Base-by-base conservation (phyloP, 1,284 basidiomycete genomes). In the Cutaneotrichosporon sp. region DNA sequence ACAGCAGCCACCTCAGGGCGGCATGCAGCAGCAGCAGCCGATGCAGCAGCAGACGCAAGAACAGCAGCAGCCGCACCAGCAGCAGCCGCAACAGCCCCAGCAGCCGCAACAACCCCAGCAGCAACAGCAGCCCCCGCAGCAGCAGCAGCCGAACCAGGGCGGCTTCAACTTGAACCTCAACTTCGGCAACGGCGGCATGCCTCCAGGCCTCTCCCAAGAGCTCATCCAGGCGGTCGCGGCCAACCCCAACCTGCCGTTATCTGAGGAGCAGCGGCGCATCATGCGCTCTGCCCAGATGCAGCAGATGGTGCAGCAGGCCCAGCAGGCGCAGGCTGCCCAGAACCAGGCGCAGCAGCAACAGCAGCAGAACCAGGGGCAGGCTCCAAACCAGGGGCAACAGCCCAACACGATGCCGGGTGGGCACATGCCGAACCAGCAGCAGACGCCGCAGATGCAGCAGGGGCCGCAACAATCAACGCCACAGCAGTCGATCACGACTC, bases 201-300 rank as follows among this genome's bases (percentile, higher is more conserved):
- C 54, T 10, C 20, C 43, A 3, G 58, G 62, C 3, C 42, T 62
- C 10, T 59, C 64, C 3, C 49, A 49, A 29, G 65, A 67, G 24
- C 61, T 67, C 34, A 54, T 64, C 27, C 55, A 59, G 33, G 60
- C 62, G 1, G 50, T 67, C 7, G 51, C 59, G 18, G 33, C 58
- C 3, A 67, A 64, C 46, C 65, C 55, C 29, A 58, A 59, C 46
- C 31, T 59, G 13, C 50, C 56, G 10, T 24, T 66, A n/a, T 58
- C 65, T 11, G 65, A 67, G 13, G 62, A 63, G 46, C 65, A 67
- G 47, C 56, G 56, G 38, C 27, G 42, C 10, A 49, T 63, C 49
- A 56, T 60, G 52, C 54, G 55, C 25, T 51, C 51, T 24, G 58
- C 51, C 24, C 61, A 55, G 1, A 55, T 63, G 45, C 61, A 66